Evolutionary conservation across 2,329 filamentous ascomycete species (phyloP).

Genomic region (Neonectria neomacrospora): DNA sequence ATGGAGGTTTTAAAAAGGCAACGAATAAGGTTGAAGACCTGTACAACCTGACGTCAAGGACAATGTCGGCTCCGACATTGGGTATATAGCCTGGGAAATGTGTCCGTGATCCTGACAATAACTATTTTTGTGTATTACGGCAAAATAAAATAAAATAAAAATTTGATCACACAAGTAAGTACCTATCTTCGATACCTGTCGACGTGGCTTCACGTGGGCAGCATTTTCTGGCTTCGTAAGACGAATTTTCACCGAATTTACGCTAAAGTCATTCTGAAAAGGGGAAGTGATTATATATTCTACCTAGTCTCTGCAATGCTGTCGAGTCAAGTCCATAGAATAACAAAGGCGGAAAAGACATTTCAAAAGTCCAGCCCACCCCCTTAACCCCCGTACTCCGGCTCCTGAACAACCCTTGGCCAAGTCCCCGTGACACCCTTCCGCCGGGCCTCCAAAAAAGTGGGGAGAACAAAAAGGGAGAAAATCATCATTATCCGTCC

Average conservation of each 20-base stretch:
- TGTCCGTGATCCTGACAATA: background rate
- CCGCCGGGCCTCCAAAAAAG: constrained; percentile 4
- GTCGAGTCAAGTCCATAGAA: constrained; percentile 30
- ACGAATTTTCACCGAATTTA: background rate
- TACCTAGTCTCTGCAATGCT: constrained; percentile 41
- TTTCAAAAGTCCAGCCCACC: constrained; percentile 23
- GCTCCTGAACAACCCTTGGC: constrained; percentile 7
- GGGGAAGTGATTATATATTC: constrained; percentile 41
- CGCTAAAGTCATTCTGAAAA: background rate
- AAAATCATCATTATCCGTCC: constrained; percentile 34
- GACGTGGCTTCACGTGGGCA: background rate
- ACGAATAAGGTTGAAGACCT: background rate
- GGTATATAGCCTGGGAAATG: background rate
- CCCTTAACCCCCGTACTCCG: constrained; percentile 12
- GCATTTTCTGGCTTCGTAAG: background rate
- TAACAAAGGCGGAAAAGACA: constrained; percentile 20
- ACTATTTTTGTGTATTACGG: background rate
- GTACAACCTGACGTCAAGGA: background rate
- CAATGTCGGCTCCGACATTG: background rate
- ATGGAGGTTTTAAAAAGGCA: background rate
- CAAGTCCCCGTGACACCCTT: background rate
- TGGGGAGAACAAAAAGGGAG: constrained; percentile 1
- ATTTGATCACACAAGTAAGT: background rate
- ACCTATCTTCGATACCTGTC: background rate
- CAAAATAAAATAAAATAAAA: background rate